Conservation (phyloP, 345 rosid species). For the Salix caprea region DNA sequence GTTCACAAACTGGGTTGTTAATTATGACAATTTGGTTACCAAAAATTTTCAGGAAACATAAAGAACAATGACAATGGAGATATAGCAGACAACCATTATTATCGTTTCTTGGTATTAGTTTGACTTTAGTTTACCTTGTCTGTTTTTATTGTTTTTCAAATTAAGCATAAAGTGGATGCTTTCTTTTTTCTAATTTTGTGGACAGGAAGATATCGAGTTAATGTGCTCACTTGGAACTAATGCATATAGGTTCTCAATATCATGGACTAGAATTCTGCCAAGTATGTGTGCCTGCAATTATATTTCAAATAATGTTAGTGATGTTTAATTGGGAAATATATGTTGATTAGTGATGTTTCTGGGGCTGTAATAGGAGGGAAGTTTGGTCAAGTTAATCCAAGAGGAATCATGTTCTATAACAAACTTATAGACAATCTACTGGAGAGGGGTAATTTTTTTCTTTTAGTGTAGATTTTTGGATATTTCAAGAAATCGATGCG, state of each 20-base stretch:
- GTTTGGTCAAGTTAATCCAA: conserved; percentile 35
- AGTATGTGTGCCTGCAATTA: conserved; percentile 10
- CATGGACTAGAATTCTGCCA: conserved; percentile 42
- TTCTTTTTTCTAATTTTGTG: background rate
- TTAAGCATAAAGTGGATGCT: background rate
- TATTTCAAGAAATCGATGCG: background rate
- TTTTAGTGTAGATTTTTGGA: background rate
- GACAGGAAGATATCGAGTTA: conserved; percentile 35
- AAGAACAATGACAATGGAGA: conserved; percentile 17
- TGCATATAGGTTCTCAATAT: conserved; percentile 42
- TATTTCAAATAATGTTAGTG: background rate
- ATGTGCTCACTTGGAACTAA: conserved; percentile 36
- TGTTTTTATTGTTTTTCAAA: background rate
- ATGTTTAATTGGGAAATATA: background rate
- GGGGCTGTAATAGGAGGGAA: conserved; percentile 30
- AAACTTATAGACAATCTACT: conserved; percentile 32
- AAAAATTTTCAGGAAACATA: conserved; percentile 5
- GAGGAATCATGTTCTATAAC: conserved; percentile 39
- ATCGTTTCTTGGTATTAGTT: conserved; percentile 9
- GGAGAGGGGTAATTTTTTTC: conserved; percentile 22
- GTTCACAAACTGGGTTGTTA: background rate
- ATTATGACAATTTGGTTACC: no score
- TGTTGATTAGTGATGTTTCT: background rate
- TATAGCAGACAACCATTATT: conserved; percentile 16
- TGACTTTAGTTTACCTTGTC: background rate